Evolutionary conservation across 2,329 filamentous ascomycete species (phyloP).

Genomic region (Neoarthrinium moseri): DNA sequence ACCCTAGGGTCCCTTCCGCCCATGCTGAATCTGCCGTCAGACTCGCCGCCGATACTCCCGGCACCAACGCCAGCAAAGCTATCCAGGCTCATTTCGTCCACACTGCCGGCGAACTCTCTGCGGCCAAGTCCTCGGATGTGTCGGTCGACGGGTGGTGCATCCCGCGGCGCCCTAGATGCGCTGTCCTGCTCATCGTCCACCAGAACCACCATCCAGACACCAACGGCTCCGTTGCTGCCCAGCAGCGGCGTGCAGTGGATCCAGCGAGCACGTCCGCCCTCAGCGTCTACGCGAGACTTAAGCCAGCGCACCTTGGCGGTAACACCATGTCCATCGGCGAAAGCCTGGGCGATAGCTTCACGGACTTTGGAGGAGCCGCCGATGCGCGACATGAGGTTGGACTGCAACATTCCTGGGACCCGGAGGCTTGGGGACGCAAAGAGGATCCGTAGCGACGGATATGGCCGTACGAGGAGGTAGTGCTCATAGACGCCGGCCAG

Average conservation of each 20-base stretch:
- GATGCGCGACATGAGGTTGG: conserved; percentile 53
- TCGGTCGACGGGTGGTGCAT: conserved; percentile 23
- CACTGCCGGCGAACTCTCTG: neutral
- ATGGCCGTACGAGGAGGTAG: conserved; percentile 65
- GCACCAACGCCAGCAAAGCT: conserved; percentile 11
- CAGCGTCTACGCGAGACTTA: conserved; percentile 39
- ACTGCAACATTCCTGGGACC: conserved; percentile 66
- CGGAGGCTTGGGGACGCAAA: conserved; percentile 69
- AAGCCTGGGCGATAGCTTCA: conserved; percentile 53
- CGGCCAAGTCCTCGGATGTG: conserved; percentile 4
- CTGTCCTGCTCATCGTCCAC: conserved; percentile 58
- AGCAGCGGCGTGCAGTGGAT: conserved; percentile 75
- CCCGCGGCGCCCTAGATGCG: conserved; percentile 8
- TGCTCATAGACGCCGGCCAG: conserved; percentile 48
- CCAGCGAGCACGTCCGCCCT: conserved; percentile 65
- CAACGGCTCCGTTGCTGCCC: conserved; percentile 64
- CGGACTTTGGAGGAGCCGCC: conserved; percentile 47
- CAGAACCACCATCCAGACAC: conserved; percentile 77
- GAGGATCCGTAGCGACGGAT: conserved; percentile 63
- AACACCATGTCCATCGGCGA: conserved; percentile 67
- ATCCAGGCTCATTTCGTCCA: conserved; percentile 17
- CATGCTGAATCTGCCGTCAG: too few species aligned
- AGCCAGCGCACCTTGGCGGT: conserved; percentile 76
- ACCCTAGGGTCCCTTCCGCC: neutral
- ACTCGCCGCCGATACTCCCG: too few species aligned